Percentiles rank a stretch among this genome's conserved stretches.
These are phyloP conservation scores for Laguncularia racemosa DNA, from an alignment of 345 rosid species.

Conservation along the genomic window DNA sequence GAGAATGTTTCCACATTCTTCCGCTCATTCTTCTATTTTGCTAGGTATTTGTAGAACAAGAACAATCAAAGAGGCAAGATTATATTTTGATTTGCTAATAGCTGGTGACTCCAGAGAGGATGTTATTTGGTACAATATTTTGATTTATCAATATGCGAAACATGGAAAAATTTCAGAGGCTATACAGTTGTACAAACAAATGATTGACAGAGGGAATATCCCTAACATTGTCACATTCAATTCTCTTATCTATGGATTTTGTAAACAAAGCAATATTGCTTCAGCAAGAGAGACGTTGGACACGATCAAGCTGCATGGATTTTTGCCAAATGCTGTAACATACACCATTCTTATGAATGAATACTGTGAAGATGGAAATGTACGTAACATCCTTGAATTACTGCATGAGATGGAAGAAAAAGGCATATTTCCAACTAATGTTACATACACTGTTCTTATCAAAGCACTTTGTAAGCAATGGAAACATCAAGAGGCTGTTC, in stretches of 20 bases:
- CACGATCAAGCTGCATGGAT: conserved; percentile 33
- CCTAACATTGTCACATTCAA: conserved; percentile 60
- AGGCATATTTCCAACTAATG: conserved; percentile 32
- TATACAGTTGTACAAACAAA: conserved; percentile 27
- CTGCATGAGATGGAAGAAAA: conserved; percentile 41
- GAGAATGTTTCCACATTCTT: conserved; percentile 40
- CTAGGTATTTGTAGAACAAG: conserved; percentile 47
- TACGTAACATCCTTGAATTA: conserved; percentile 26
- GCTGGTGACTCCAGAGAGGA: conserved; percentile 24
- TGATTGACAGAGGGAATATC: conserved; percentile 33
- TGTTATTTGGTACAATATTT: conserved; percentile 53
- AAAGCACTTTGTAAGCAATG: conserved; percentile 51
- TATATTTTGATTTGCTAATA: conserved; percentile 40
- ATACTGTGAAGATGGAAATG: conserved; percentile 42
- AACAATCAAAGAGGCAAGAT: conserved; percentile 48
- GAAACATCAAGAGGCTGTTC: conserved; percentile 36
- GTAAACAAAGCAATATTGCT: conserved; percentile 29
- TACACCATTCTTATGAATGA: conserved; percentile 76
- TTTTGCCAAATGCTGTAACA: conserved; percentile 48
- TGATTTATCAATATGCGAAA: conserved; percentile 62
- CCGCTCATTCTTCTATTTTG: conserved; percentile 39
- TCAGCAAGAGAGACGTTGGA: conserved; percentile 42
- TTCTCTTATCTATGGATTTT: conserved; percentile 55
- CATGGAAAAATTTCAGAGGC: conserved; percentile 47
- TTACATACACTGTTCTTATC: conserved; percentile 59